Conservation (phyloP, 768 basidiomycete species). For the Mycena indigotica region DNA sequence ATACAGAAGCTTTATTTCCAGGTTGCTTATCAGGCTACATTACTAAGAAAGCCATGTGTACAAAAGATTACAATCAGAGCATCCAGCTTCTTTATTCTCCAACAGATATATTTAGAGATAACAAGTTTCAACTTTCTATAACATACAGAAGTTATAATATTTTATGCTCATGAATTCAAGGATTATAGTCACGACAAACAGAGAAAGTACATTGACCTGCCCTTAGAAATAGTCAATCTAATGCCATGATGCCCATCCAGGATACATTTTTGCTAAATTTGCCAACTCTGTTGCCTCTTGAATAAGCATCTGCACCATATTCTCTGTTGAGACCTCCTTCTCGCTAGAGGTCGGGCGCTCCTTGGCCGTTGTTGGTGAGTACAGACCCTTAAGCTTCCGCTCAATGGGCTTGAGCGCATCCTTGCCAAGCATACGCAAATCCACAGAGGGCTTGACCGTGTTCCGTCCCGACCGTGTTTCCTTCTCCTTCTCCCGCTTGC, state of each 20-base stretch:
- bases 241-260: slow-evolving; percentile 87
- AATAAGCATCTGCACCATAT: slow-evolving; percentile 89
- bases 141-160: too few relatives aligned
- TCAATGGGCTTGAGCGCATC: slow-evolving; percentile 79
- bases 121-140: too few relatives aligned
- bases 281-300: slow-evolving; percentile 77
- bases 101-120: too few relatives aligned
- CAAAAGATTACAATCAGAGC: too few relatives aligned
- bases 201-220: too few relatives aligned
- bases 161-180: too few relatives aligned
- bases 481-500: slow-evolving; percentile 45
- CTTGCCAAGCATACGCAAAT: slow-evolving; percentile 70
- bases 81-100: too few relatives aligned
- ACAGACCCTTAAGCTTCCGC: slow-evolving; percentile 78
- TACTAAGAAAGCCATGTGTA: too few relatives aligned
- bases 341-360: slow-evolving; percentile 50
- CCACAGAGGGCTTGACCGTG: slow-evolving; percentile 46
- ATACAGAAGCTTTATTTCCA: too few relatives aligned
- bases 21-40: too few relatives aligned
- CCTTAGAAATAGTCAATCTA: too few relatives aligned
- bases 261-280: slow-evolving; percentile 89
- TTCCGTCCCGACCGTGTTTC: background rate
- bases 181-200: too few relatives aligned
- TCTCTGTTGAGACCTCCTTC: slow-evolving; percentile 71
- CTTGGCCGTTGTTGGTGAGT: slow-evolving; percentile 49